Conservation (phyloP, 202 grass and related monocot genomes). For the Carex sylvatica region DNA sequence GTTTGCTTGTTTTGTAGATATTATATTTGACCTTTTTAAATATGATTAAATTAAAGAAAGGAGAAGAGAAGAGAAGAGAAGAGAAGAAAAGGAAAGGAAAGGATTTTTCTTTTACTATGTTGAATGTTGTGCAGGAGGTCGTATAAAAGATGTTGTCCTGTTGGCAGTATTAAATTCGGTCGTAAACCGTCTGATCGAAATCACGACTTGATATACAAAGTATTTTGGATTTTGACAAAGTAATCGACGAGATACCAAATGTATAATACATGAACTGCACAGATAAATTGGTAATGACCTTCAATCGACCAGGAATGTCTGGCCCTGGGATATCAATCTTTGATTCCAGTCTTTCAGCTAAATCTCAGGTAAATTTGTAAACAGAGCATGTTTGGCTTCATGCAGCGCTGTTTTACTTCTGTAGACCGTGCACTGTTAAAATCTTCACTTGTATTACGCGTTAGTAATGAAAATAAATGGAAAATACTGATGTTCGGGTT, state of each 20-base stretch:
- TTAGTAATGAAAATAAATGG: too few relatives aligned
- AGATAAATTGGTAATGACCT: not conserved
- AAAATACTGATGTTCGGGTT: too few relatives aligned
- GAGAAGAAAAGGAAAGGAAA: not conserved
- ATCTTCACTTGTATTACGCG: too few relatives aligned
- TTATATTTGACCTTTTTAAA: not conserved
- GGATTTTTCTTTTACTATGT: not conserved
- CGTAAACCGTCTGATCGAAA: not conserved
- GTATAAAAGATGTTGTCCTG: not conserved
- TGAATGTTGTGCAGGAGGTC: not conserved
- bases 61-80: not conserved
- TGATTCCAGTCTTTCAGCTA: not conserved
- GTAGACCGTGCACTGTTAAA: too few relatives aligned
- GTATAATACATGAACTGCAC: not conserved
- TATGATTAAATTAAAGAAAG: not conserved
- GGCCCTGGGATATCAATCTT: not conserved
- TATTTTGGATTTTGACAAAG: not conserved
- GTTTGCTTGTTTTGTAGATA: conserved; percentile 13
- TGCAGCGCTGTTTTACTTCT: too few relatives aligned
- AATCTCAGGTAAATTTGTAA: not conserved
- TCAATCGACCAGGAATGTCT: not conserved
- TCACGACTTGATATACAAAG: not conserved
- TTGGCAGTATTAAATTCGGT: not conserved
- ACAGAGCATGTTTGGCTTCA: too few relatives aligned
- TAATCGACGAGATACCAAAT: not conserved